phyloP scores from a whole-genome alignment of 805 yeast species.

The Candida quercuum region DNA sequence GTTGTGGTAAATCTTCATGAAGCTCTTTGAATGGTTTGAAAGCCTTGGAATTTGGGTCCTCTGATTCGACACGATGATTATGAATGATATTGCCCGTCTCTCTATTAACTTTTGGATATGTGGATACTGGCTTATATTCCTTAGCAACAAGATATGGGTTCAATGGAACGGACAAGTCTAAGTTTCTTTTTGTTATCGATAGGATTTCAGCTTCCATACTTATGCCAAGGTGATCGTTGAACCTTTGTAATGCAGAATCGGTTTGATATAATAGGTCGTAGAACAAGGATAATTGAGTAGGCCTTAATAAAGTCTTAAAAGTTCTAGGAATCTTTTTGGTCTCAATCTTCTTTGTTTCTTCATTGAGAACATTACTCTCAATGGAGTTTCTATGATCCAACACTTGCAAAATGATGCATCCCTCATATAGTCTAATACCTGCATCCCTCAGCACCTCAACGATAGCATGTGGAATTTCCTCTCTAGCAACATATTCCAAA shows the following conservation, averaged over 20 bases:
- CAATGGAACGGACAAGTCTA: conserved; percentile 68
- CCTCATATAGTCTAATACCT: conserved; percentile 80
- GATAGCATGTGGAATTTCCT: conserved; percentile 83
- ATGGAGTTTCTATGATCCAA: conserved; percentile 67
- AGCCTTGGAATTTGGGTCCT: conserved; percentile 31
- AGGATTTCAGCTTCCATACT: conserved; percentile 87
- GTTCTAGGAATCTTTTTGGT: conserved; percentile 45
- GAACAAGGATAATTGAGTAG: conserved; percentile 75
- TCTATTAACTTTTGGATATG: conserved; percentile 34
- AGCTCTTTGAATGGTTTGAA: conserved; percentile 41
- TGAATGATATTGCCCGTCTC: conserved; percentile 27
- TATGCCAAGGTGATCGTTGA: conserved; percentile 73
- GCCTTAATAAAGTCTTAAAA: conserved; percentile 71
- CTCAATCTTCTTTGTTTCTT: conserved; percentile 10
- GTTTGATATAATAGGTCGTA: conserved; percentile 83
- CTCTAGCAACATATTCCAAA: conserved; percentile 69
- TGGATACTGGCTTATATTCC: conserved; percentile 40
- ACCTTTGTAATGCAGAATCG: conserved; percentile 60
- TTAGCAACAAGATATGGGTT: conserved; percentile 52
- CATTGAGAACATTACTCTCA: conserved; percentile 10
- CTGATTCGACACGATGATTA: conserved; percentile 35
- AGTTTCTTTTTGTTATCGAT: conserved; percentile 68
- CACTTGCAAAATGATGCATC: conserved; percentile 82
- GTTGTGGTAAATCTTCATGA: conserved; percentile 70
- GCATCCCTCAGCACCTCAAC: conserved; percentile 87